phyloP scores from a whole-genome alignment of 805 yeast species.

The Hanseniaspora lachancei region DNA sequence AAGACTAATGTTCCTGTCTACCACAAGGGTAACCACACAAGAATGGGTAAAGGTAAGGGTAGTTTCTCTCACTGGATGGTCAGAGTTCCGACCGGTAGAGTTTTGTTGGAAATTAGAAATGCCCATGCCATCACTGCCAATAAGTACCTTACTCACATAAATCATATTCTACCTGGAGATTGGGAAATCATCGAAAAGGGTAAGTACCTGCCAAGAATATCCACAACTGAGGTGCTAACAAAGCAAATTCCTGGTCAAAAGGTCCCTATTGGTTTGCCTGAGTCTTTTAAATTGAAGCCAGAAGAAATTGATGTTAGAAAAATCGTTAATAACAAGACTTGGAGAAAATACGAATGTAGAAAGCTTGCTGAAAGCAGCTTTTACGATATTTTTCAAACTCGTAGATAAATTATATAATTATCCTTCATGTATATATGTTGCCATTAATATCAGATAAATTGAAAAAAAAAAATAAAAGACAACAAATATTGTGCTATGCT shows the following conservation, averaged over 20 bases:
- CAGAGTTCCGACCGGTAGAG: conserved; percentile 90
- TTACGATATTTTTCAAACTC: not conserved
- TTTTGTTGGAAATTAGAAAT: conserved; percentile 65
- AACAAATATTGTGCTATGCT: too few relatives aligned
- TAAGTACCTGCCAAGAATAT: conserved; percentile 52
- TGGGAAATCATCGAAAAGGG: conserved; percentile 63
- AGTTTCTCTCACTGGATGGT: conserved; percentile 95
- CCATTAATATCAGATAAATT: not conserved
- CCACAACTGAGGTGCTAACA: conserved; percentile 3
- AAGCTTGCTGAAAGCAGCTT: conserved; percentile 2
- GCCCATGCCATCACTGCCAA: conserved; percentile 82
- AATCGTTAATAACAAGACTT: conserved; percentile 11
- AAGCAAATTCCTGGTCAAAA: conserved; percentile 12
- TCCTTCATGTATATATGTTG: conserved; percentile 1
- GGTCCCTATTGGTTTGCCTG: conserved; percentile 11
- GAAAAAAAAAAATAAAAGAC: conserved; percentile 1
- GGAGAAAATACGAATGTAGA: conserved; percentile 15
- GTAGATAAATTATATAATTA: conserved; percentile 1
- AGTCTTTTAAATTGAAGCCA: conserved; percentile 1
- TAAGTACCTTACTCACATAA: conserved; percentile 81
- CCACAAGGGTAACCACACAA: conserved; percentile 92
- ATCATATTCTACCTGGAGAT: conserved; percentile 81
- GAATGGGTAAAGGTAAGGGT: conserved; percentile 99
- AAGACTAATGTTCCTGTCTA: conserved; percentile 82
- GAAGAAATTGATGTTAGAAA: conserved; percentile 6